Conservation (phyloP, 1,139 yeast genomes). For the Nakaseomyces kungkrabaensis region DNA sequence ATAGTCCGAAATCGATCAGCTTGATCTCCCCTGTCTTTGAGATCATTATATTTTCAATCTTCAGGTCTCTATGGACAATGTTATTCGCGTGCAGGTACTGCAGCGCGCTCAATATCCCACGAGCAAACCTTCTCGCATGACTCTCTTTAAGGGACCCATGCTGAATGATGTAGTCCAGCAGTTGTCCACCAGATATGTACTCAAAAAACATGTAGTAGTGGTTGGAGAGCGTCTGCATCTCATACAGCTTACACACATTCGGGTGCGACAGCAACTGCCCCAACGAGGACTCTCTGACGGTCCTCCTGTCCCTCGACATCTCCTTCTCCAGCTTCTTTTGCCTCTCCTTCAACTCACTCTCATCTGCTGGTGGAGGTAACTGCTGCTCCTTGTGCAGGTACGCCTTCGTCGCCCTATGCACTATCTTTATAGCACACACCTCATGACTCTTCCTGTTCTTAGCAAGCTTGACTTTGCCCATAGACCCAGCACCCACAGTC, state of each 20-base stretch:
- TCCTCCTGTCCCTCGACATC: conserved; percentile 79
- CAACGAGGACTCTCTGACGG: conserved; percentile 87
- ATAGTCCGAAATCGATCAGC: conserved; percentile 89
- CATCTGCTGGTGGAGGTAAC: conserved; percentile 52
- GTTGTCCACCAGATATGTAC: conserved; percentile 92
- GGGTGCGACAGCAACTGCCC: conserved; percentile 86
- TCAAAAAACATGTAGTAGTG: conserved; percentile 95
- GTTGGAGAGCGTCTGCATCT: conserved; percentile 89
- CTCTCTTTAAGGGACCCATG: conserved; percentile 89
- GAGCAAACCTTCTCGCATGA: conserved; percentile 84
- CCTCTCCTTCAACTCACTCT: conserved; percentile 49
- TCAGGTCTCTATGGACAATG: conserved; percentile 91
- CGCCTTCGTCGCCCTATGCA: conserved; percentile 67
- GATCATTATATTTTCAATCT: conserved; percentile 92
- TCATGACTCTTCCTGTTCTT: conserved; percentile 51
- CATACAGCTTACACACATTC: conserved; percentile 79
- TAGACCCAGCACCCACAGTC: conserved; percentile 95
- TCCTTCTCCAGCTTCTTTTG: conserved; percentile 74
- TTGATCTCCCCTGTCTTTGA: conserved; percentile 87
- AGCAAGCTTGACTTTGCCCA: conserved; percentile 96
- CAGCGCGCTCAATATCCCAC: conserved; percentile 90
- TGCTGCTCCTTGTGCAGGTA: conserved; percentile 69
- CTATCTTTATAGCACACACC: conserved; percentile 77
- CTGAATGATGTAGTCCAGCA: conserved; percentile 91
- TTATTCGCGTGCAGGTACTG: conserved; percentile 89